These are phyloP conservation scores for Byssothecium circinans DNA, from an alignment of 2,329 filamentous ascomycete species.

Conservation along the genomic window DNA sequence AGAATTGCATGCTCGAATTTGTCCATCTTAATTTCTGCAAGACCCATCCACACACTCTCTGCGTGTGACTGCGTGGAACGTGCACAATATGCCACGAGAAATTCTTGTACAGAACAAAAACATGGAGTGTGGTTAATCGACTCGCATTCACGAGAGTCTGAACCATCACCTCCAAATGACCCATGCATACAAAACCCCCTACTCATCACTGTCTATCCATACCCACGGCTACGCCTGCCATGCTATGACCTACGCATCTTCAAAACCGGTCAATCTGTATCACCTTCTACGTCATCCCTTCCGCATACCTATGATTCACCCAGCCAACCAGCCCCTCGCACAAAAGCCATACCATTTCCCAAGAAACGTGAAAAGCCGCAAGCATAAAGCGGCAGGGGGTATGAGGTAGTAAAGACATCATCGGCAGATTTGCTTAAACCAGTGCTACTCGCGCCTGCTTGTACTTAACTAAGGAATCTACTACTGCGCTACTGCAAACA, in stretches of 20 bases:
- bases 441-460: neutral
- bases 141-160: too few species aligned
- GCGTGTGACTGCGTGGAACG: too few species aligned
- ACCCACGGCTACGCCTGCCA: neutral
- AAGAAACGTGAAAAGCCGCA: neutral
- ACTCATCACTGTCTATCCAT: too few species aligned
- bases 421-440: conserved; percentile 1
- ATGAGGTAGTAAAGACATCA: conserved; percentile 20
- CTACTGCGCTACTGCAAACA: conserved; percentile 4
- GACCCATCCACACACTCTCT: neutral
- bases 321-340: conserved; percentile 6
- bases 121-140: too few species aligned
- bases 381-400: neutral
- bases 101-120: too few species aligned
- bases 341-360: neutral
- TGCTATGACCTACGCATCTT: neutral
- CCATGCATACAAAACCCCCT: too few species aligned
- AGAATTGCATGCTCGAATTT: neutral
- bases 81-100: too few species aligned
- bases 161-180: too few species aligned
- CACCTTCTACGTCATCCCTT: conserved; percentile 1
- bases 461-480: too few species aligned
- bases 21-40: neutral
- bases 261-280: neutral
- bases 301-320: neutral